Evolutionary conservation across 1,284 basidiomycete genomes (phyloP).

Genomic region (Ustilago shanxiensis): DNA sequence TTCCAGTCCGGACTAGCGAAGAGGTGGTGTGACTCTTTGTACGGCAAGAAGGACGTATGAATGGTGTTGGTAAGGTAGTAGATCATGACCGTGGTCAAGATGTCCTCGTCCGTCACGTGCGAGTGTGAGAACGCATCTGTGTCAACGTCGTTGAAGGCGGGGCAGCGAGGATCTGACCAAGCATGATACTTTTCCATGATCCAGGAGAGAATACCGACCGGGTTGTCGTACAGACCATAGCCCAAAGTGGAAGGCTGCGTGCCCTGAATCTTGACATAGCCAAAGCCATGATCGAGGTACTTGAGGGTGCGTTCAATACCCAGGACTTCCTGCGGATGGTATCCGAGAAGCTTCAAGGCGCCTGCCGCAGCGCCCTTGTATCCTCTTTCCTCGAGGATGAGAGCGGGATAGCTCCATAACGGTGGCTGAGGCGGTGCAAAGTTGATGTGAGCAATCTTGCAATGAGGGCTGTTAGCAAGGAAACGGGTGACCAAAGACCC

Average conservation of each 20-base stretch:
- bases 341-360: slow-evolving; percentile 30
- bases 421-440: slow-evolving; percentile 49
- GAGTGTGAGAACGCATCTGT: slow-evolving; percentile 19
- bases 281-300: slow-evolving; percentile 36
- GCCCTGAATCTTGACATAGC: slow-evolving; percentile 31
- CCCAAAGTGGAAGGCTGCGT: slow-evolving; percentile 38
- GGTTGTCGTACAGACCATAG: slow-evolving; percentile 38
- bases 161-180: slow-evolving; percentile 58
- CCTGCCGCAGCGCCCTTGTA: slow-evolving; percentile 13
- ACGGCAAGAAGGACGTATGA: slow-evolving; percentile 54
- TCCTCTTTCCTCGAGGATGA: slow-evolving; percentile 29
- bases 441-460: slow-evolving; percentile 59
- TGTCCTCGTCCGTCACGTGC: slow-evolving; percentile 49
- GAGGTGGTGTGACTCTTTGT: slow-evolving; percentile 39
- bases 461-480: slow-evolving; percentile 47
- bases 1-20: slow-evolving; percentile 37
- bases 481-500: slow-evolving; percentile 54
- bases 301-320: slow-evolving; percentile 31
- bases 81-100: slow-evolving; percentile 51
- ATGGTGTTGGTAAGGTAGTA: slow-evolving; percentile 54
- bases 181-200: slow-evolving; percentile 56
- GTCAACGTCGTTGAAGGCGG: slow-evolving; percentile 43
- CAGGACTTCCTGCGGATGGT: slow-evolving; percentile 29
- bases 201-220: slow-evolving; percentile 36
- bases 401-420: slow-evolving; percentile 24